Conservation (phyloP, 306 rosid species). For the Quercus suber region DNA sequence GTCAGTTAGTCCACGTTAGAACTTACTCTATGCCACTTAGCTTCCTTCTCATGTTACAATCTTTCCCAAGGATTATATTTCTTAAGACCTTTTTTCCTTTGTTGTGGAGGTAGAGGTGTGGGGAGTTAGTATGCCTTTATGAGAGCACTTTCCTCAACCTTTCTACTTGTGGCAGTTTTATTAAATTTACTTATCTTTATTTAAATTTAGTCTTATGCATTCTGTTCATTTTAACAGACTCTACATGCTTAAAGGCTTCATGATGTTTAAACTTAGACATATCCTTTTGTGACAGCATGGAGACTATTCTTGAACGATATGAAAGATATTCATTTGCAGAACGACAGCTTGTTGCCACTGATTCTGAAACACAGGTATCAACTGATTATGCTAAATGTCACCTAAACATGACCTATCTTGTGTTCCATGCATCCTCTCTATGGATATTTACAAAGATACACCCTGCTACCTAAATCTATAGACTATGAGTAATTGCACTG, state of each 20-base stretch:
- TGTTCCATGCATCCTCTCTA: neutral
- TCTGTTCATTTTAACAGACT: neutral
- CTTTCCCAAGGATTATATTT: no score
- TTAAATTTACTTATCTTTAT: no score
- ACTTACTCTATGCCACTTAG: no score
- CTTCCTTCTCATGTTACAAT: no score
- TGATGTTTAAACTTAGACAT: neutral
- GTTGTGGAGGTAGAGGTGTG: no score
- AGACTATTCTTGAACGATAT: conserved; percentile 52
- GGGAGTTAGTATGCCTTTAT: no score
- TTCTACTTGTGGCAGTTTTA: no score
- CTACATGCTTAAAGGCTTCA: neutral
- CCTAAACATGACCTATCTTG: neutral
- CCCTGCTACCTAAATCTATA: neutral
- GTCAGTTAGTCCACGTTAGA: no score
- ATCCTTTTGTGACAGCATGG: conserved; percentile 51
- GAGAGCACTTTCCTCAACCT: no score
- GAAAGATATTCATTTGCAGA: conserved; percentile 44
- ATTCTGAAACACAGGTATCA: conserved; percentile 50
- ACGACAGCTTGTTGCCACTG: conserved; percentile 15
- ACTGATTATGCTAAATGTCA: neutral
- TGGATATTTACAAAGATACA: neutral
- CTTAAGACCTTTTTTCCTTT: no score
- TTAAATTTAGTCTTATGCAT: neutral
- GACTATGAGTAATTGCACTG: no score